These are phyloP conservation scores for Globisporangium apiculatum DNA, from an alignment of 352 stramenopile species.

Conservation along the genomic window DNA sequence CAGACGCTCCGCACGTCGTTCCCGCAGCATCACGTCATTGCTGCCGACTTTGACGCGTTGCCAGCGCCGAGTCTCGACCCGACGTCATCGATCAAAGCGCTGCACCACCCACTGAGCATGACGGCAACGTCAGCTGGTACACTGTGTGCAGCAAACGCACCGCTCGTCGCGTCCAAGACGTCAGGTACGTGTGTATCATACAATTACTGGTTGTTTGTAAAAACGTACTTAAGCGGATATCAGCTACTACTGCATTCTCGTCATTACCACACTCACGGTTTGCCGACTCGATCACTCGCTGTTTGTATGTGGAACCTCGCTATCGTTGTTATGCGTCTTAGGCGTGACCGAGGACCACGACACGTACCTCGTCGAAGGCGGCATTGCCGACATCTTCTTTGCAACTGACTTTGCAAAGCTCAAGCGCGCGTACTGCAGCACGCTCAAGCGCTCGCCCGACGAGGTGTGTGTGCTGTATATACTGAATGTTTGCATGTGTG, in stretches of 20 bases:
- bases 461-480: conserved; percentile 9
- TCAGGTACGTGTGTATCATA: conserved; percentile 18
- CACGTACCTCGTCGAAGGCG: conserved; percentile 82
- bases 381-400: conserved; percentile 90
- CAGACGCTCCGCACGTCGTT: conserved; percentile 73
- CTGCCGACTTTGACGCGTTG: conserved; percentile 86
- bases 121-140: conserved; percentile 62
- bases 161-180: conserved; percentile 83
- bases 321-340: conserved; percentile 6
- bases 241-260: too few species aligned
- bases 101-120: conserved; percentile 54
- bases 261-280: too few species aligned
- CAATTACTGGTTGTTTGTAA: neutral
- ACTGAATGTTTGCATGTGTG: neutral
- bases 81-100: conserved; percentile 36
- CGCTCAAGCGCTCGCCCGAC: conserved; percentile 41
- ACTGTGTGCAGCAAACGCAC: conserved; percentile 76
- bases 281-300: neutral
- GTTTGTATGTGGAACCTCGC: neutral
- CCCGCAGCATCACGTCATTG: conserved; percentile 82
- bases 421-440: conserved; percentile 74
- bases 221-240: too few species aligned
- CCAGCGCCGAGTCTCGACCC: conserved; percentile 57
- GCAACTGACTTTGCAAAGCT: conserved; percentile 82
- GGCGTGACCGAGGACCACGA: conserved; percentile 77